Base-by-base conservation (phyloP, 495 filamentous ascomycete species). In the Aspergillus saccharolyticus region DNA sequence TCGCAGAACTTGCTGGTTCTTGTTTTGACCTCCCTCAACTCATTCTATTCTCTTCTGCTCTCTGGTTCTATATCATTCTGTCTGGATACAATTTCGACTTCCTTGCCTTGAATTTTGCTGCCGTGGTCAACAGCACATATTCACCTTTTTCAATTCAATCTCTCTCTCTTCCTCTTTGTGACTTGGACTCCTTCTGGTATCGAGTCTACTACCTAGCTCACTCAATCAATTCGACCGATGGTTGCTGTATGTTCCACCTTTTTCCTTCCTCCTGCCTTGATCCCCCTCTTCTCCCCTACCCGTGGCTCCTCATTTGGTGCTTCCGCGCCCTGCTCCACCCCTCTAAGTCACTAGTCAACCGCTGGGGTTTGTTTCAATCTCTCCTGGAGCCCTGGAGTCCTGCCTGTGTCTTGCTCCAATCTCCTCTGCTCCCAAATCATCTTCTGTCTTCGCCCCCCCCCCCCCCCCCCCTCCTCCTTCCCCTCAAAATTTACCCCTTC, bases 221-320 rank as follows among this genome's bases (percentile, higher is more conserved):
- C 7, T 12, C 33, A 9, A 39, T 12, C 12, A 12, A 39, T 39
- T 39, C 14, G 6, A 12, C 33, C 74, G 71, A 68, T 70, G 68
- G 57, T 66, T 60, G 49, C 62, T 63, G 73, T 74, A 74, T 61
- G 73, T 73, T 53, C 58, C 58, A 63, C 62, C 48, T 68, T 50
- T 39, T 39, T 16, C 55, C 25, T 46, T 42, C n/a, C 20, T 43
- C 25, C 42, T 43, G 44, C 57, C 57, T 48, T 50, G 44, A 59
- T 58, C 62, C 51, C 54, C 46, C 42, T 52, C 55, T 58, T 58
- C 42, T 54, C 54, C 55, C 43, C 56, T 60, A n/a, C 24, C 48
- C 42, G 47, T 28, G 28, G 52, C 62, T 60, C 62, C 62, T 63
- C 53, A 63, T 66, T 66, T 67, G 33, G 62, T 56, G 56, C 58